Evolutionary conservation across 768 basidiomycete genomes (phyloP), one percentile per base, ranked within the genome.

Genomic region (Hygrocybe punicea): DNA sequence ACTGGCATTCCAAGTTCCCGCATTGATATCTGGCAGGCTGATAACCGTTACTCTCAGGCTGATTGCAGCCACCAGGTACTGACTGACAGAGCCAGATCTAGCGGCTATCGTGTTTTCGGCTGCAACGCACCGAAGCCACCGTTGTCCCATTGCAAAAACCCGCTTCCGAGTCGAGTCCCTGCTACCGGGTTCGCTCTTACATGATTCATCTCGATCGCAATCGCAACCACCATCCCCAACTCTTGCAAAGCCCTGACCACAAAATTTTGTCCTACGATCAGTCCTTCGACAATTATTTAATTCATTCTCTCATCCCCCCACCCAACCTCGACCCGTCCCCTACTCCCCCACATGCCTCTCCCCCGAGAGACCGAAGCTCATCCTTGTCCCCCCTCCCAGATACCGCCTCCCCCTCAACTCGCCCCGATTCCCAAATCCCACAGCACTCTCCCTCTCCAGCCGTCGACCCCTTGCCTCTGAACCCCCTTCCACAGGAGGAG

Each of bases 181-280:
- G 14, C 14, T n/a, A n/a, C 16, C 45, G 21, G 52, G 46, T n/a
- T 29, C 3, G 3, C 7, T 4, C 34, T 29, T 25, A 16, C 65
- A 81, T 81, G 80, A 78, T 81, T 72, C 76, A 78, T 71, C 73
- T 81, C 73, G 80, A 81, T 80, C 79, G 71, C 63, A 77, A 76
- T 71, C 75, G 71, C 66, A 76, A 73, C 65, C 72, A 73, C 63
- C 67, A 68, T 34, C 61, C n/a, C n/a, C n/a, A n/a, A n/a, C n/a
- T n/a, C n/a, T n/a, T 66, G 47, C 58, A 74, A 29, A 29, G 8
- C 29, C 29, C 29, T 29, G 29, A 29, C 8, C 29, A 64, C 65
- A 72, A 71, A 68, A 76, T 73, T 71, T 75, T 66, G 74, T 76
- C 71, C 75, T 74, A 64, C 67, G n/a, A n/a, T n/a, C n/a, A n/a